phyloP scores from a whole-genome alignment of 371 early-diverging fungal species.

The Gilbertella persicaria region DNA sequence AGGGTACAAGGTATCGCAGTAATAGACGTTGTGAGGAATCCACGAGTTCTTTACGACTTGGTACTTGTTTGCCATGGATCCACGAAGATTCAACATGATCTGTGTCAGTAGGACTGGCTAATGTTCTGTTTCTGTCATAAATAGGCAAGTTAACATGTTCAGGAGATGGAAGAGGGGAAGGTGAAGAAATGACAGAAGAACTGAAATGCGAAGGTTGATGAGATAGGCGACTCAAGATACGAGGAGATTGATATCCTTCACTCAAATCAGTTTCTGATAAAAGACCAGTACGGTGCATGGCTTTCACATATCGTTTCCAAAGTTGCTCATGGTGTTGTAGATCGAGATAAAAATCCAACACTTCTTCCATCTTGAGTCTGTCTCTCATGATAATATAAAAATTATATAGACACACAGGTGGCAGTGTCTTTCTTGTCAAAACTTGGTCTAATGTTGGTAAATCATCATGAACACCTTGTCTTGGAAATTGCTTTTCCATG shows the following conservation, averaged over 20 bases:
- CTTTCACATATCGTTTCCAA: constrained; percentile 58
- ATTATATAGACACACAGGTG: constrained; percentile 70
- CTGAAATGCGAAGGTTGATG: constrained; percentile 7
- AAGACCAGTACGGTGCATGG: constrained; percentile 41
- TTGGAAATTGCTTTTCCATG: not conserved
- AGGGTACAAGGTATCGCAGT: constrained; percentile 55
- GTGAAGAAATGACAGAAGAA: not conserved
- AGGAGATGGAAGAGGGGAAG: constrained; percentile 2
- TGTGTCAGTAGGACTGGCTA: constrained; percentile 2
- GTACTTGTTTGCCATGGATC: constrained; percentile 19
- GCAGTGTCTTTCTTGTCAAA: constrained; percentile 59
- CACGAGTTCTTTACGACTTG: constrained; percentile 55
- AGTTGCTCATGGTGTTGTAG: constrained; percentile 64
- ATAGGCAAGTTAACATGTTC: not conserved
- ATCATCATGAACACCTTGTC: constrained; percentile 12
- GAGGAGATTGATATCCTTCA: constrained; percentile 43
- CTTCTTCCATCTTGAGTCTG: constrained; percentile 57
- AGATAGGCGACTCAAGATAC: constrained; percentile 36
- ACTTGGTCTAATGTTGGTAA: constrained; percentile 66
- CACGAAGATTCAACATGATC: not conserved
- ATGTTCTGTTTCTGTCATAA: not conserved
- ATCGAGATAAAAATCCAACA: constrained; percentile 71
- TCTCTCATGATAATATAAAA: constrained; percentile 70
- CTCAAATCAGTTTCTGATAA: constrained; percentile 42
- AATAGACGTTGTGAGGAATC: constrained; percentile 63